Evolutionary conservation across 768 basidiomycete species (phyloP), one percentile per base, ranked within the genome.

Genomic region (Brasilioporus rufonigricans): DNA sequence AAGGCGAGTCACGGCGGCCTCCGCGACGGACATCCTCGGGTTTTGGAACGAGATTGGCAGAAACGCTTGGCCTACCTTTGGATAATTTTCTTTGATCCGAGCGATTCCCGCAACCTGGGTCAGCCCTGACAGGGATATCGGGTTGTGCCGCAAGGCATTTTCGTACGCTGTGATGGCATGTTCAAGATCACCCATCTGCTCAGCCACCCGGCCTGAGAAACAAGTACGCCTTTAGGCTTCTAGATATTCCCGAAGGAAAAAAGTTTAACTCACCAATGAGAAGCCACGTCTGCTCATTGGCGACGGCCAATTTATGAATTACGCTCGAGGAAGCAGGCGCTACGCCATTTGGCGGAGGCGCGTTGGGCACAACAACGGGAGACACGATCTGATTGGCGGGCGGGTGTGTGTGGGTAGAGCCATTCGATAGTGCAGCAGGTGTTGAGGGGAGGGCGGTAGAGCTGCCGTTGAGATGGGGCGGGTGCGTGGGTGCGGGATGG

Each of bases 21-120:
- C 61, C 63, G 66, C 32, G 44, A 58, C 64, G 65, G 65, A 71
- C 52, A 11, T 71, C 71, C 71, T 71, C 70, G 72, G 72, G 58
- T 33, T 63, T 58, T 54, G 45, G 58, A 57, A 55, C 44, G 43
- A 58, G 60, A 71, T 62, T 65, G 54, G 58, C 61, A 66, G 58
- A 63, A 64, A 65, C 80, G 56, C 51, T 65, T 63, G 52, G 49
- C 70, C 64, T 67, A 92, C 92, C 85, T 93, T 95, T 74, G 90
- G 86, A 74, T 95, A 97, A 73, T 98, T 93, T 74, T 99, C 96
- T 71, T 91, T 93, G 79, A 93, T 92, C 77, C 96, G 87, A 73
- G 92, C 93, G 72, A 98, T 96, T 59, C 91, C 89, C 67, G 95
- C 96, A 39, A 96, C 91, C 70, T 94, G 91, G 36, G 91, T 93